A percentile compares a stretch with the other conserved stretches of the same genome.
Conservation (phyloP, 1,284 basidiomycete species). For the Rhodotorula sp. region DNA sequence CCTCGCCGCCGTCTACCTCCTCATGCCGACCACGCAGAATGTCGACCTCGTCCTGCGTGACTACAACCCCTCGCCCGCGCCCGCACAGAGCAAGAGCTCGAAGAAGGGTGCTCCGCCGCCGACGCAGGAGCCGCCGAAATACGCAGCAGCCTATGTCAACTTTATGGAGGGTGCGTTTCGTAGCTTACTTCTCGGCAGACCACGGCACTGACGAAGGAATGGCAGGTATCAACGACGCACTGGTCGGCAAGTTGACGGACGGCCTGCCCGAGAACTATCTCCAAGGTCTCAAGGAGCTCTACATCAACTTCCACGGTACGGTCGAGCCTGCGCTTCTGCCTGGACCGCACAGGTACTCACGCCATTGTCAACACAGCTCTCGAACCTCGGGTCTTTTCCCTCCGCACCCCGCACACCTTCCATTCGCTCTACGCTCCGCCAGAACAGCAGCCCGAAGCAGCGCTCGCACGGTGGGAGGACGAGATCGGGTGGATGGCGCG, state of each 20-base stretch:
- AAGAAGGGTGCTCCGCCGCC: constrained; percentile 28
- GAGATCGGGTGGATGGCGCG: constrained; percentile 68
- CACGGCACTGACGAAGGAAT: neutral
- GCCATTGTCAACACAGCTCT: constrained; percentile 58
- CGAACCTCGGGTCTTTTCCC: constrained; percentile 79
- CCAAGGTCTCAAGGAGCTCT: constrained; percentile 75
- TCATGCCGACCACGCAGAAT: constrained; percentile 93
- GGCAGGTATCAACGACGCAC: constrained; percentile 67
- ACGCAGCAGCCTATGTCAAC: constrained; percentile 87
- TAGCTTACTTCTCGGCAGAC: neutral
- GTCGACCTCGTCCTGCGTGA: constrained; percentile 87
- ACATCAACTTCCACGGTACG: constrained; percentile 82
- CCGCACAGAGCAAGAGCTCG: constrained; percentile 15
- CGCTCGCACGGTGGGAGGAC: constrained; percentile 72
- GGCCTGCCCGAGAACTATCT: constrained; percentile 55
- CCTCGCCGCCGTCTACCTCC: constrained; percentile 86
- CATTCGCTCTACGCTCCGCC: constrained; percentile 84
- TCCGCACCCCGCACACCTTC: constrained; percentile 73
- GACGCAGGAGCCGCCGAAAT: constrained; percentile 59
- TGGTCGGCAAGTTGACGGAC: constrained; percentile 71
- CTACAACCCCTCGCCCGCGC: constrained; percentile 54
- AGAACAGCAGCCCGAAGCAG: constrained; percentile 56
- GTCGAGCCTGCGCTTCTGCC: neutral
- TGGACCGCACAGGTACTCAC: neutral
- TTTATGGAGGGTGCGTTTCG: constrained; percentile 82